A percentile compares a stretch with the other conserved stretches of the same genome.
These are phyloP conservation scores for Monosporascus sp. DNA, from an alignment of 2,329 filamentous ascomycete species.

Conservation along the genomic window DNA sequence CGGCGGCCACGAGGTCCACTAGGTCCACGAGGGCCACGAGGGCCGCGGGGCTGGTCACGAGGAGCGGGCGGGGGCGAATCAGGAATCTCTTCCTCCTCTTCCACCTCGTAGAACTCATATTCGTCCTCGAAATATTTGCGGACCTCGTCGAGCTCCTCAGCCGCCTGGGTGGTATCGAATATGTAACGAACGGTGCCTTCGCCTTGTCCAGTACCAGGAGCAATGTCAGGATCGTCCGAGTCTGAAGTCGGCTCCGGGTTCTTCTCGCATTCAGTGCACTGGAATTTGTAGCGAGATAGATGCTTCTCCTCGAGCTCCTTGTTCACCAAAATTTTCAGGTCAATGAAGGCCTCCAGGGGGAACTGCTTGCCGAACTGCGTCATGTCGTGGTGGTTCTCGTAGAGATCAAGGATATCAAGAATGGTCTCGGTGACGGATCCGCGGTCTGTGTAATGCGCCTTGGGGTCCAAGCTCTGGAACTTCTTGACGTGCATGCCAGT, in stretches of 20 bases:
- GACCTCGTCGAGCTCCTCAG: slow-evolving; percentile 63
- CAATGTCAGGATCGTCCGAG: slow-evolving; percentile 25
- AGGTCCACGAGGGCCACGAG: slow-evolving; percentile 18
- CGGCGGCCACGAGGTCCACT: slow-evolving; percentile 3
- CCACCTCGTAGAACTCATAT: slow-evolving; percentile 70
- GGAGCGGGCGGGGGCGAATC: slow-evolving; percentile 14
- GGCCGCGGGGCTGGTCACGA: slow-evolving; percentile 18
- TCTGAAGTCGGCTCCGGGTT: slow-evolving; percentile 24
- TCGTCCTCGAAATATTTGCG: slow-evolving; percentile 65
- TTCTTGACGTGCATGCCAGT: slow-evolving; percentile 48
- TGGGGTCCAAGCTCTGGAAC: slow-evolving; percentile 43
- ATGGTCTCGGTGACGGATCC: slow-evolving; percentile 66
- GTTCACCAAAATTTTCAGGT: slow-evolving; percentile 82
- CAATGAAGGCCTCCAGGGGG: slow-evolving; percentile 73
- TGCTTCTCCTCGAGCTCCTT: slow-evolving; percentile 65
- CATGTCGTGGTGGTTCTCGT: slow-evolving; percentile 72
- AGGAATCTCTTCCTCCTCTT: slow-evolving; percentile 61
- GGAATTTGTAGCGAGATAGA: slow-evolving; percentile 58
- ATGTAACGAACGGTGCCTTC: slow-evolving; percentile 86
- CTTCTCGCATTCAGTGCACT: slow-evolving; percentile 48
- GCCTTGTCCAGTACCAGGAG: slow-evolving; percentile 30
- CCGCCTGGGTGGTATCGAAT: slow-evolving; percentile 72
- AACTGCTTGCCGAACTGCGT: slow-evolving; percentile 71
- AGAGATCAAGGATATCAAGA: slow-evolving; percentile 85
- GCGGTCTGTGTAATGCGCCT: slow-evolving; percentile 41